Evolutionary conservation across 768 basidiomycete species (phyloP).

Genomic region (Scleroderma bovista): DNA sequence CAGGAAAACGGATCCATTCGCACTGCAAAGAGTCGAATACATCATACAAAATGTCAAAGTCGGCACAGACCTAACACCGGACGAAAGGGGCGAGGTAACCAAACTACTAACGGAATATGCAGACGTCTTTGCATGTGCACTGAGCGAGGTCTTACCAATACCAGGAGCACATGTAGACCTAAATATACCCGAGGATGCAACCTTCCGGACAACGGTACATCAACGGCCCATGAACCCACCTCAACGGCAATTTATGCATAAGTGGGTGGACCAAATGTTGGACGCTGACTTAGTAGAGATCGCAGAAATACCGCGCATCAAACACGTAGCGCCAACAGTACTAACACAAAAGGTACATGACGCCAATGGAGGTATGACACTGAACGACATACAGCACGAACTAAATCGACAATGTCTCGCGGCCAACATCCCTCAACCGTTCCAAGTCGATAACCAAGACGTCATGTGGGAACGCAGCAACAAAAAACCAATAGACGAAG

Average conservation of each 20-base stretch:
- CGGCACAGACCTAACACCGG: constrained; percentile 25
- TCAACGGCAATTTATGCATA: not conserved
- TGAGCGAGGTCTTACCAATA: constrained; percentile 34
- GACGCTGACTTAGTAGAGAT: not conserved
- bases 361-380: constrained; percentile 16
- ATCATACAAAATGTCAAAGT: constrained; percentile 19
- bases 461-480: not conserved
- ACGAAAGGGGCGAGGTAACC: constrained; percentile 17
- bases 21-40: constrained; percentile 8
- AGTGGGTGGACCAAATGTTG: not conserved
- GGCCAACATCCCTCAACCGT: not conserved
- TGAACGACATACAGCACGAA: constrained; percentile 29
- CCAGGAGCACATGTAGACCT: not conserved
- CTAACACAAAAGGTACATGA: constrained; percentile 35
- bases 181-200: not conserved
- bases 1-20: not conserved
- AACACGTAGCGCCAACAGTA: constrained; percentile 15
- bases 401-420: constrained; percentile 19
- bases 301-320: not conserved
- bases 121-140: constrained; percentile 34
- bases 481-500: not conserved
- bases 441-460: not conserved
- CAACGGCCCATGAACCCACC: not conserved
- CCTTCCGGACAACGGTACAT: not conserved
- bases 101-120: constrained; percentile 27